These are phyloP conservation scores for Diaporthe australafricana DNA, from an alignment of 2,329 filamentous ascomycete species.

Conservation along the genomic window DNA sequence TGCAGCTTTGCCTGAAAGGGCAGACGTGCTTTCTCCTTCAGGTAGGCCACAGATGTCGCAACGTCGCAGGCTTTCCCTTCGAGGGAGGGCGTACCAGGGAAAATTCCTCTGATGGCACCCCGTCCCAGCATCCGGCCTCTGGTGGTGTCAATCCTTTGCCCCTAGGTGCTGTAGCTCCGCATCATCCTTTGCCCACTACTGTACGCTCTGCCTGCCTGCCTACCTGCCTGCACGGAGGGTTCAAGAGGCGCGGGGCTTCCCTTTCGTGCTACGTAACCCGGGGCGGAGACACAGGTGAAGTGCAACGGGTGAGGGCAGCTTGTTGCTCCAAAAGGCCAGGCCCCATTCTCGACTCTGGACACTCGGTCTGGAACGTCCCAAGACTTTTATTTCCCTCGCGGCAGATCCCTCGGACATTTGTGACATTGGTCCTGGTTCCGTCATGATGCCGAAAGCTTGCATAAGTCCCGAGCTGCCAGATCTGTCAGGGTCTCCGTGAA, in stretches of 20 bases:
- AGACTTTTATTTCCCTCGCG: neutral
- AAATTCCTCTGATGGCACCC: neutral
- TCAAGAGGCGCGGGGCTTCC: neutral
- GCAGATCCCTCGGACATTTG: neutral
- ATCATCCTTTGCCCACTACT: neutral
- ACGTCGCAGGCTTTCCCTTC: neutral
- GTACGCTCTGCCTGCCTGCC: neutral
- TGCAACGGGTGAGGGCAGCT: neutral
- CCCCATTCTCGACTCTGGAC: neutral
- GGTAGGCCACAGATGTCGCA: slow-evolving; percentile 15
- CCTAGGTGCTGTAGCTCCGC: slow-evolving; percentile 19
- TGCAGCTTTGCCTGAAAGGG: slow-evolving; percentile 31
- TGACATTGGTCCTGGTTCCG: neutral
- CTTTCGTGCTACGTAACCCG: neutral
- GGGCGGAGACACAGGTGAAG: neutral
- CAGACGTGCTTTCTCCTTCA: slow-evolving; percentile 31
- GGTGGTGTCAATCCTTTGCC: neutral
- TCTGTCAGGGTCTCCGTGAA: neutral
- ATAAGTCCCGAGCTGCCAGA: neutral
- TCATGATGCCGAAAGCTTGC: slow-evolving; percentile 22
- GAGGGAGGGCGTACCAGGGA: neutral
- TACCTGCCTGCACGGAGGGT: slow-evolving; percentile 31
- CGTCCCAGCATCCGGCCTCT: neutral
- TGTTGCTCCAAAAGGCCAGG: neutral
- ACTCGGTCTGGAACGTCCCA: neutral